Evolutionary conservation across 2,329 filamentous ascomycete genomes (phyloP).

Genomic region (Cladosporium phlei): DNA sequence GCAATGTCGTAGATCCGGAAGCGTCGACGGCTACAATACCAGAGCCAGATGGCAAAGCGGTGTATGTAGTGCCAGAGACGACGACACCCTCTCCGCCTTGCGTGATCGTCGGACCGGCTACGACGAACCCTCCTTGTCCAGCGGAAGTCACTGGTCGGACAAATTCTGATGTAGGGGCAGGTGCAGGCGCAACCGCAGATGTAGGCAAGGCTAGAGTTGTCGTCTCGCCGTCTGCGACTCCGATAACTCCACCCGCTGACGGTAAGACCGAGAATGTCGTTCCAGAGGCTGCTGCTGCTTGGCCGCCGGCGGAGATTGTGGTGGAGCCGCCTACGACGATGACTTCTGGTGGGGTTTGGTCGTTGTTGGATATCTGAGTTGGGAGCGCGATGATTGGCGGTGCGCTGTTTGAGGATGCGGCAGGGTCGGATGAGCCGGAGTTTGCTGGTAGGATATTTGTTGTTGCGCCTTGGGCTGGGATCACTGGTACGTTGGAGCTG

Average conservation of each 20-base stretch:
- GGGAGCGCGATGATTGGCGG: background rate
- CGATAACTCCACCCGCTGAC: background rate
- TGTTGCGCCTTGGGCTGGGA: too few species aligned
- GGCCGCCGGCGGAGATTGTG: constrained; percentile 3
- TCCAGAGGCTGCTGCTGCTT: background rate
- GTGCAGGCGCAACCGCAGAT: background rate
- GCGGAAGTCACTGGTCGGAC: background rate
- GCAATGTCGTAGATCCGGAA: background rate
- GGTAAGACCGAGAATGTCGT: constrained; percentile 11
- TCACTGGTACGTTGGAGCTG: too few species aligned
- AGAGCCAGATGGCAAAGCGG: constrained; percentile 7
- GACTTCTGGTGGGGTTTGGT: background rate
- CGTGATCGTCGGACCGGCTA: constrained; percentile 5
- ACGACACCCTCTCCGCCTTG: background rate
- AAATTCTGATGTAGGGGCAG: background rate
- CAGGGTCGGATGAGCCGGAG: background rate
- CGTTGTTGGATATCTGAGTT: background rate
- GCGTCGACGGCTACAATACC: constrained; percentile 4
- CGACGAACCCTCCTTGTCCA: background rate
- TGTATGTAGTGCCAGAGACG: constrained; percentile 6
- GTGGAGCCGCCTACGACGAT: background rate
- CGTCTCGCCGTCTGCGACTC: constrained; percentile 4
- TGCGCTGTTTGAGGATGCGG: background rate
- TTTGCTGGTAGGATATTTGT: background rate
- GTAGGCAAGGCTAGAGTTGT: background rate